Base-by-base conservation (phyloP, 129 eudicot genomes). In the Oenanthe sinensis region DNA sequence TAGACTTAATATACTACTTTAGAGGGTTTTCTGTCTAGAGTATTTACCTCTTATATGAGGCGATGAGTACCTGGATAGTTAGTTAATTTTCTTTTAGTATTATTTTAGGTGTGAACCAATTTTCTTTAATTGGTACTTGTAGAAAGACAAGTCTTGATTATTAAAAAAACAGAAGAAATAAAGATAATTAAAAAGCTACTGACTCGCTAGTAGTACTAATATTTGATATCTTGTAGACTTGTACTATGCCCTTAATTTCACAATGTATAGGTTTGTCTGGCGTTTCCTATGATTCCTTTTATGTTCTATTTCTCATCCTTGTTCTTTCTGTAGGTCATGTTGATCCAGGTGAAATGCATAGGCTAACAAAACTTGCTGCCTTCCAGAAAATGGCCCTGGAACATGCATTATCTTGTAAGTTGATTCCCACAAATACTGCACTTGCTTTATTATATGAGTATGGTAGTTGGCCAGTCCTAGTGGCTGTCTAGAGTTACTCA, bases 391-490 rank as follows among this genome's bases (percentile, higher is more conserved):
- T 83, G 89, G 99, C 88, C 74, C 73, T 96, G 52, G 89, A 82
- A 22, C 97, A 92, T 85, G 97, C 99, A 15, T 80, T 92, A 78
- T 90, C 96, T 62, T 95, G 97, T 95, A 87, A 95, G 96, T 80
- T 76, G 4, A 37, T 70, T 6, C 7, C 19, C 37, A 16, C 69
- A 0, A 4, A 60, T 60, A 74, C 60, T 83, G 20, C 63, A 39
- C 19, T 68, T 75, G 28, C 74, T 58, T 42, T 75, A 39, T 14
- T 63, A 4, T 28, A 43, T 14, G 45, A 2, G 17, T 39, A 3
- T 10, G 28, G 17, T 42, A 7, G 2, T 73, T 22, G 77, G 48
- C 17, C 26, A 11, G 3, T 24, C 40, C 37, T 28, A 12, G 69
- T 60, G 71, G 17, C 26, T 63, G 28, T 55, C 13, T 46, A 46